These are phyloP conservation scores for Fusarium siculi DNA, from an alignment of 2,329 filamentous ascomycete genomes.

Conservation along the genomic window DNA sequence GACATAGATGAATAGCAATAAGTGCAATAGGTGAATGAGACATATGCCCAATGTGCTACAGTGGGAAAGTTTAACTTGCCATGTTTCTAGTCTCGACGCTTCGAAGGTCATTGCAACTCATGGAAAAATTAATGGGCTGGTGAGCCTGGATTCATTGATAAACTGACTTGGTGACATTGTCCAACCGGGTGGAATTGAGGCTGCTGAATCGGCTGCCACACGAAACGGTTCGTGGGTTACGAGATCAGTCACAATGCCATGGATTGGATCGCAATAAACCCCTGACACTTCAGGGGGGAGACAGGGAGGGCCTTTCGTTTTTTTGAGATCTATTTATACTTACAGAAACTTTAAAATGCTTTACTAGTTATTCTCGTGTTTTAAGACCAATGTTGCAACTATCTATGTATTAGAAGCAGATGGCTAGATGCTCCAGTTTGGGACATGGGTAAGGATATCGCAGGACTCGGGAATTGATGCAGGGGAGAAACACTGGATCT, in stretches of 20 bases:
- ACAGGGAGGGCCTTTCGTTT: not conserved
- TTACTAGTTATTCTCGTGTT: constrained; percentile 23
- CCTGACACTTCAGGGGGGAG: constrained; percentile 20
- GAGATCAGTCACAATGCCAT: constrained; percentile 24
- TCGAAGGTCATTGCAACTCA: constrained; percentile 17
- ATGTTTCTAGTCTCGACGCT: not conserved
- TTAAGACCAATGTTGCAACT: constrained; percentile 33
- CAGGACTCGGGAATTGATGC: constrained; percentile 17
- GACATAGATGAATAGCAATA: not conserved
- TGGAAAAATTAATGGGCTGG: not conserved
- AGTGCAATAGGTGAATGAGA: constrained; percentile 7
- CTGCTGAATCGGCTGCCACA: constrained; percentile 34
- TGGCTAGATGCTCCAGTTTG: not conserved
- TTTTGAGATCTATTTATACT: not conserved
- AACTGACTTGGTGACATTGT: not conserved
- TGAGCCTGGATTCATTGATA: constrained; percentile 4
- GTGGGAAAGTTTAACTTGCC: not conserved
- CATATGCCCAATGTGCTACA: not conserved
- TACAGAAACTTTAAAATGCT: not conserved
- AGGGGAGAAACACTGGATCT: constrained; percentile 25
- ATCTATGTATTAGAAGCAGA: constrained; percentile 26
- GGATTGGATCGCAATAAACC: constrained; percentile 32
- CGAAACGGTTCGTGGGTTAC: constrained; percentile 32
- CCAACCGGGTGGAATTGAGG: constrained; percentile 36
- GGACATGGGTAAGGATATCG: constrained; percentile 9